Evolutionary conservation across 805 yeast species (phyloP).

Genomic region (Lipomyces sp.): DNA sequence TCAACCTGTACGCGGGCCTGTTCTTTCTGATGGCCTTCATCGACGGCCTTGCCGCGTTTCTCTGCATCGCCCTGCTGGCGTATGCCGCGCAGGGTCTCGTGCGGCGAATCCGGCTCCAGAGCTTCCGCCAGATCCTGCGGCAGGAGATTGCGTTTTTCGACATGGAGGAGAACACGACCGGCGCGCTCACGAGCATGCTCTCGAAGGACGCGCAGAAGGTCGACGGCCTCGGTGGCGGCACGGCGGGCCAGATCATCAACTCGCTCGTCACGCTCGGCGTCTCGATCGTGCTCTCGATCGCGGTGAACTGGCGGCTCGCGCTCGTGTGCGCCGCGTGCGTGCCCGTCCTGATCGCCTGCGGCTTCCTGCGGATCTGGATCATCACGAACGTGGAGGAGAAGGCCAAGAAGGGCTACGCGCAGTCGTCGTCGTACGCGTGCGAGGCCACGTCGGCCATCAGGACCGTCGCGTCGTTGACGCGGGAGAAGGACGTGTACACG

Average conservation of each 20-base stretch:
- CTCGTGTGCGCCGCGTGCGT: conserved; percentile 41
- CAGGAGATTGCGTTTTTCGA: conserved; percentile 36
- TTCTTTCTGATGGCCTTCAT: conserved; percentile 41
- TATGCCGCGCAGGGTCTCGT: conserved; percentile 28
- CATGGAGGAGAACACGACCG: conserved; percentile 32
- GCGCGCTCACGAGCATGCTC: conserved; percentile 31
- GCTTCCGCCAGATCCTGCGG: conserved; percentile 32
- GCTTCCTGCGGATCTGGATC: conserved; percentile 41
- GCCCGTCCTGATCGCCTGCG: conserved; percentile 35
- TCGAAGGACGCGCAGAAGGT: conserved; percentile 34
- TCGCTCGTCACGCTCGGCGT: conserved; percentile 35
- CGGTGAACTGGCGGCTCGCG: conserved; percentile 43
- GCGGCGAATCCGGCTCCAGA: conserved; percentile 29
- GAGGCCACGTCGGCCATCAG: conserved; percentile 42
- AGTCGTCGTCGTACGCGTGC: conserved; percentile 43
- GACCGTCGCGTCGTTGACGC: conserved; percentile 43
- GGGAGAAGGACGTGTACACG: conserved; percentile 40
- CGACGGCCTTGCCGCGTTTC: conserved; percentile 41
- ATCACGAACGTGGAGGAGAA: conserved; percentile 37
- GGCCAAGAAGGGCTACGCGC: conserved; percentile 40
- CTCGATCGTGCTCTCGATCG: conserved; percentile 40
- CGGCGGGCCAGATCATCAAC: conserved; percentile 35
- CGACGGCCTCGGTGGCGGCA: conserved; percentile 35
- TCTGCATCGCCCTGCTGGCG: conserved; percentile 40
- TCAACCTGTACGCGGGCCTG: conserved; percentile 40